Conservation (phyloP, 257 asterid genomes). For the Petunia secreta region DNA sequence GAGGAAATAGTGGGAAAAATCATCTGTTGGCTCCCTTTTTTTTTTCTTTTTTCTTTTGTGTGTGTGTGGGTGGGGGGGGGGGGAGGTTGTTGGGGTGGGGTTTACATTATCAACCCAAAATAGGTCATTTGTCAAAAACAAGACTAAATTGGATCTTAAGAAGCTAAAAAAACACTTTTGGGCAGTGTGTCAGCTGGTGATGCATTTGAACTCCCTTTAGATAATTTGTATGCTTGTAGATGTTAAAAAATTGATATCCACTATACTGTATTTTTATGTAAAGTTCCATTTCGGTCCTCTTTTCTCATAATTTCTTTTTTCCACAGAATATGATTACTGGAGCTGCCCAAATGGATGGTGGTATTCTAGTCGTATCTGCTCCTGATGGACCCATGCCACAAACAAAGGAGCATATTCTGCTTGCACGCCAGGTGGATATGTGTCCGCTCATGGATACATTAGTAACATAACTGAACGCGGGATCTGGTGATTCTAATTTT, state of each 20-base stretch:
- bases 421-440: constrained; percentile 90
- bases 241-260: constrained; percentile 10
- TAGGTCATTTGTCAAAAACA: background rate
- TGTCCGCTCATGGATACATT: constrained; percentile 27
- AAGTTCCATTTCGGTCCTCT: background rate
- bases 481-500: constrained; percentile 4
- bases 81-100: background rate
- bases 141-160: background rate
- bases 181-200: background rate
- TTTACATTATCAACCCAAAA: constrained; percentile 1
- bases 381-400: constrained; percentile 99
- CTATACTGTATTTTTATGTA: background rate
- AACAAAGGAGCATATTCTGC: constrained; percentile 93
- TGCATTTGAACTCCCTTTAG: background rate
- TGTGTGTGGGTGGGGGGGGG: background rate
- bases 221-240: background rate
- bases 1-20: background rate
- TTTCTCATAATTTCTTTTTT: background rate
- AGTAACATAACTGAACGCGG: background rate
- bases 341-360: constrained; percentile 99
- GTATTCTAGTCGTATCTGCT: constrained; percentile 95
- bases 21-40: background rate
- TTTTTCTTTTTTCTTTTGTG: too few relatives aligned
- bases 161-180: background rate
- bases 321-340: constrained; percentile 98